Base-by-base conservation (phyloP, 164 flowering plant species). In the Berberis thunbergii region DNA sequence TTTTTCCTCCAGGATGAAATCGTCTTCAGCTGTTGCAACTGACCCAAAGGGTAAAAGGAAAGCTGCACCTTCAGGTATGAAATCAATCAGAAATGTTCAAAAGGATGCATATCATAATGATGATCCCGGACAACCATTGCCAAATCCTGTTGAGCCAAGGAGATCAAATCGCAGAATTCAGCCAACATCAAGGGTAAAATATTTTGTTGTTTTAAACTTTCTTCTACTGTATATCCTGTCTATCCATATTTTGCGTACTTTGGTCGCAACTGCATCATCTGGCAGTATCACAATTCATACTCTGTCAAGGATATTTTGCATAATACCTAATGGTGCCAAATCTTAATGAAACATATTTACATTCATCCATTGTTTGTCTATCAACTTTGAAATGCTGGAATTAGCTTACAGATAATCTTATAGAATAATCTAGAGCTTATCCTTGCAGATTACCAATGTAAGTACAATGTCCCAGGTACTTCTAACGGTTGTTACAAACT, bases 101-200 rank as follows among this genome's bases (percentile, higher is more conserved):
- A 68, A 78, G 61, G 85, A 79, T 26, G 72, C 79, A 42, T 66
- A 63, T 48, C 62, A 65, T 39, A 62, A 64, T 75, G 77, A 74
- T 63, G 69, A 68, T 64, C 41, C 76, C 66, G 75, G 74, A 50
- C 79, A 76, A 58, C 43, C 78, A 57, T 64, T 63, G 2, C 64
- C 83, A 50, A 85, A 84, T 63, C 78, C 55, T 44, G 58, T 57
- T 64, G 96, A 87, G 79, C 94, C 93, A 4, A 88, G 99, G 26
- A 82, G 99, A 68, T 94, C 99, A 45, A 82, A 78, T 67, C 97
- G 97, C 60, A 84, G 84, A 74, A 91, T 89, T 75, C 99, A 94
- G 78, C 97, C 99, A 45, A 91, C 99, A n/a, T 88, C 91, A 53
- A 78, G 99, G 78, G 99, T 91, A 81, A 76, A 80, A 49, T 26